Evolutionary conservation across 495 filamentous ascomycete species (phyloP).

Genomic region (Pseudomonodictys pantanalensis): DNA sequence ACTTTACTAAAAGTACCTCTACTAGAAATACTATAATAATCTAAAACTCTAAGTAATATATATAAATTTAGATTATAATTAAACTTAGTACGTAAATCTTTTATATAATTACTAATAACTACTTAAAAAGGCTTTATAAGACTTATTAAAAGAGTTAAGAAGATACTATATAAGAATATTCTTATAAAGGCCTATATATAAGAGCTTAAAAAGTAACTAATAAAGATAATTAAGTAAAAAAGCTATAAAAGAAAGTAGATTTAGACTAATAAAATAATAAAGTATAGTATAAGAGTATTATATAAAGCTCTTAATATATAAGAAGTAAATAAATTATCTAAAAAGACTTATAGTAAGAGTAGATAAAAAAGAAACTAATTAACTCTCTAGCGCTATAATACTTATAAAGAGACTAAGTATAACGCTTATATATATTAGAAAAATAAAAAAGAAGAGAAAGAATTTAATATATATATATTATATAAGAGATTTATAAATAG

Average conservation of each 20-base stretch:
- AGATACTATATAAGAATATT: conserved; percentile 10
- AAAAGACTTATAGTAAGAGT: conserved; percentile 22
- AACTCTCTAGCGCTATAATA: conserved; percentile 21
- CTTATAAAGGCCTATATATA: background rate
- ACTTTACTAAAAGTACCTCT: conserved; percentile 1
- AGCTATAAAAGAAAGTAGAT: too few relatives aligned
- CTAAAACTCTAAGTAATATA: too few relatives aligned
- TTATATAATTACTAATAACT: too few relatives aligned
- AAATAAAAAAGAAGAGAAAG: conserved; percentile 15
- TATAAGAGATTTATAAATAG: too few relatives aligned
- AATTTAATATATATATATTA: too few relatives aligned
- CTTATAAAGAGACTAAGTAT: conserved; percentile 14
- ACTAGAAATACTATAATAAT: conserved; percentile 10
- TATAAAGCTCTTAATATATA: conserved; percentile 12
- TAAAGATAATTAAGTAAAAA: too few relatives aligned
- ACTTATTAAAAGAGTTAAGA: conserved; percentile 20
- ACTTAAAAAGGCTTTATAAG: background rate
- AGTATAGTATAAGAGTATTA: conserved; percentile 9
- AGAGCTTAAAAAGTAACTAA: too few relatives aligned
- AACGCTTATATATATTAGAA: conserved; percentile 18
- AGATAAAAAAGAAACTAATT: conserved; percentile 7
- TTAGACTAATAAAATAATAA: too few relatives aligned
- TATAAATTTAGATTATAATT: too few relatives aligned
- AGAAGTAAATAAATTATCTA: background rate
- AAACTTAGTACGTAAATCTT: too few relatives aligned